phyloP scores from a whole-genome alignment of 140 eudicot species.

The Oenanthe javanica region DNA sequence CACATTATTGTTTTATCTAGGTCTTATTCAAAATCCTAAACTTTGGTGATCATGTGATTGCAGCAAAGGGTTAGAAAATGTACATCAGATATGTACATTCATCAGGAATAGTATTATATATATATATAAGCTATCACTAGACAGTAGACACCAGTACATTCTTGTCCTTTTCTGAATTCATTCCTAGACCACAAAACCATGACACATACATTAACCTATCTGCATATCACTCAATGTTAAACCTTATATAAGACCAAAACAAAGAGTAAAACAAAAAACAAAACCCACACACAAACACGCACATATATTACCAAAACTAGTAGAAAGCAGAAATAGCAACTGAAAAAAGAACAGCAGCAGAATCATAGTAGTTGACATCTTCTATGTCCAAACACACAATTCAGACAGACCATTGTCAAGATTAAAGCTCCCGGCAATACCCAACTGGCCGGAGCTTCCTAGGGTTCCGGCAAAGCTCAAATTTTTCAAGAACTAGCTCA shows the following conservation, averaged over 20 bases:
- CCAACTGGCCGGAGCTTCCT: conserved; percentile 19
- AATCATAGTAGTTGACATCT: conserved; percentile 31
- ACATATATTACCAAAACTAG: conserved; percentile 40
- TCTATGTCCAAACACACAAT: conserved; percentile 23
- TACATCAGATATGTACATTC: neutral
- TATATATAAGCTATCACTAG: neutral
- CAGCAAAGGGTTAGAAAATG: neutral
- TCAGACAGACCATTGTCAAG: conserved; percentile 42
- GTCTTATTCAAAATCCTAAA: neutral
- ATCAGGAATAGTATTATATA: neutral
- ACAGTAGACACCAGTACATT: neutral
- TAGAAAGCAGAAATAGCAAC: conserved; percentile 35
- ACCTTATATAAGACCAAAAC: neutral
- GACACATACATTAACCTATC: neutral
- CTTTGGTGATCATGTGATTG: conserved; percentile 3
- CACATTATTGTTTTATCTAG: neutral
- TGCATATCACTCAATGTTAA: neutral
- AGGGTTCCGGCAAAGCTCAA: conserved; percentile 45
- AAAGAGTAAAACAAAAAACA: neutral
- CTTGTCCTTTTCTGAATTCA: neutral
- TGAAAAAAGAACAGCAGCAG: conserved; percentile 40
- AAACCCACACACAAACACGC: neutral
- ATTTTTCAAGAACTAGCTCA: conserved; percentile 15
- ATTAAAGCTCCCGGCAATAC: conserved; percentile 6
- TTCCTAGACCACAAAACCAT: neutral